phyloP scores from a whole-genome alignment of 768 basidiomycete species.

The Kwoniella dendrophila region DNA sequence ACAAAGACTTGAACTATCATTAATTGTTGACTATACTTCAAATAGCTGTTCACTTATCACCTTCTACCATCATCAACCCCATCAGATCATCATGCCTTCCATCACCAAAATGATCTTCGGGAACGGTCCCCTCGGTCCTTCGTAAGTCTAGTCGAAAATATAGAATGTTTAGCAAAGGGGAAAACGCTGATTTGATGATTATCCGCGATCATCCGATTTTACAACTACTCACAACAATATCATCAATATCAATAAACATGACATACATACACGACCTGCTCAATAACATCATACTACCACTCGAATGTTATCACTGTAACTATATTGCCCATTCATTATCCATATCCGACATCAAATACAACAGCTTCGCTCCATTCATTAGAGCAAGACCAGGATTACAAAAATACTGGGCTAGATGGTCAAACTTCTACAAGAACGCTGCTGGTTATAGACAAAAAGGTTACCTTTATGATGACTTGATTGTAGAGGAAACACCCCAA shows the following conservation, averaged over 20 bases:
- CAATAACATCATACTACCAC: neutral
- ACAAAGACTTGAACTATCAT: neutral
- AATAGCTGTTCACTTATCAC: neutral
- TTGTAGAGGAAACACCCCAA: slow-evolving; percentile 52
- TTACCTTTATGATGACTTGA: slow-evolving; percentile 90
- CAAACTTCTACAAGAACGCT: slow-evolving; percentile 77
- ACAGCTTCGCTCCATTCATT: slow-evolving; percentile 69
- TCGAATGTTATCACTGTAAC: neutral
- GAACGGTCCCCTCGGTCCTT: slow-evolving; percentile 45
- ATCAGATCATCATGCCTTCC: slow-evolving; percentile 25
- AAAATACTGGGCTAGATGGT: slow-evolving; percentile 72
- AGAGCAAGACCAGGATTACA: slow-evolving; percentile 66
- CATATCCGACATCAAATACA: slow-evolving; percentile 5
- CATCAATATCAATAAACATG: neutral
- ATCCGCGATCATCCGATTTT: slow-evolving; percentile 14
- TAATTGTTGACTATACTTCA: neutral
- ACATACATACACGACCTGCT: neutral
- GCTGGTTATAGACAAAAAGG: slow-evolving; percentile 84
- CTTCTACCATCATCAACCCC: slow-evolving; percentile 7
- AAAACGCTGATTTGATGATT: slow-evolving; percentile 5
- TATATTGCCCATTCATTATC: neutral
- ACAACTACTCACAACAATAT: neutral
- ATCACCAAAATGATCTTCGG: slow-evolving; percentile 41
- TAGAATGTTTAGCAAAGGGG: neutral
- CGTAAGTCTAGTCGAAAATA: slow-evolving; percentile 33